phyloP scores from a whole-genome alignment of 2,329 filamentous ascomycete genomes.

The Sporothrix brunneoviolacea region DNA sequence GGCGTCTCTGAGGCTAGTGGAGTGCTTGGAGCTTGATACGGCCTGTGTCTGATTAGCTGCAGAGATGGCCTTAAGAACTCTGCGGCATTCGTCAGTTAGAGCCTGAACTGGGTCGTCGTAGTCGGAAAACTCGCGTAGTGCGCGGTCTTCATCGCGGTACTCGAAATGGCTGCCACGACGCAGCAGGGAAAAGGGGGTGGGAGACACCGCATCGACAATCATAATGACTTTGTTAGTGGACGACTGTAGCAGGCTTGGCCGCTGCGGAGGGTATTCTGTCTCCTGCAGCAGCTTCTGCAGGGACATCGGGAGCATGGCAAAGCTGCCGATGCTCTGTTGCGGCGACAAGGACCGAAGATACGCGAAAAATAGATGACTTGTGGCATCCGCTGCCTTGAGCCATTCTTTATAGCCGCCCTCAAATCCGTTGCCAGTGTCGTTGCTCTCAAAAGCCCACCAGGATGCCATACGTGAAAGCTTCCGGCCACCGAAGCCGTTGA shows the following conservation, averaged over 20 bases:
- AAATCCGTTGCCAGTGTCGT: conserved; percentile 81
- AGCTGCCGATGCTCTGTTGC: conserved; percentile 68
- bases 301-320: conserved; percentile 81
- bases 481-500: conserved; percentile 83
- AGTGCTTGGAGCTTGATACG: conserved; percentile 62
- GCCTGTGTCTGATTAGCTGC: conserved; percentile 75
- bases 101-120: conserved; percentile 85
- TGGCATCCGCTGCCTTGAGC: conserved; percentile 86
- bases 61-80: conserved; percentile 84
- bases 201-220: conserved; percentile 92
- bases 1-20: conserved; percentile 69
- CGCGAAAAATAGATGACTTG: conserved; percentile 95
- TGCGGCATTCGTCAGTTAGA: conserved; percentile 86
- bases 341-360: conserved; percentile 87
- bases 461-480: conserved; percentile 93
- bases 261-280: conserved; percentile 86
- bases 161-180: conserved; percentile 91
- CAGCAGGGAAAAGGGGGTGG: conserved; percentile 85
- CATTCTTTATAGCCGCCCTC: conserved; percentile 90
- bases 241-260: conserved; percentile 68
- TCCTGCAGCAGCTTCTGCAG: conserved; percentile 85
- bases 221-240: conserved; percentile 86
- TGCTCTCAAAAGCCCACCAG: conserved; percentile 97
- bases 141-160: conserved; percentile 80
- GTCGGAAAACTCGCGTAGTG: conserved; percentile 77